These are phyloP conservation scores for Asterella californica DNA, from an alignment of 225 moss, liverwort and hornwort species.

Conservation along the genomic window DNA sequence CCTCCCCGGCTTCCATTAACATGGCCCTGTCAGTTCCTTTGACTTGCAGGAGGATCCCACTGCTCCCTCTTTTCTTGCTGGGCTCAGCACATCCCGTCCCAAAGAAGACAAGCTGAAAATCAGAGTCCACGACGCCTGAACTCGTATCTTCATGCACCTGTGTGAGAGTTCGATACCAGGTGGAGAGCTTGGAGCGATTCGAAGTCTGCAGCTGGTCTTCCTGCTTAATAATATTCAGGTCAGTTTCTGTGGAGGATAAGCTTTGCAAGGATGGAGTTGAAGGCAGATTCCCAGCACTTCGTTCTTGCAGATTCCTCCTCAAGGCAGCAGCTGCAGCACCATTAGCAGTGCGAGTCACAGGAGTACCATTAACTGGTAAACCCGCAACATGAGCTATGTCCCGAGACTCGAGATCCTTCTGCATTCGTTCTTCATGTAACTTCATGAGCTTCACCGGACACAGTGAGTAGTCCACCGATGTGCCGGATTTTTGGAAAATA, in stretches of 20 bases:
- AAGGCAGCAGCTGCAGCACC: slow-evolving; percentile 30
- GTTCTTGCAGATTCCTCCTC: slow-evolving; percentile 32
- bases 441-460: slow-evolving; percentile 7
- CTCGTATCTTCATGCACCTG: not conserved
- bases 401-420: not conserved
- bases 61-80: slow-evolving; percentile 62
- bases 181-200: not conserved
- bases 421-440: slow-evolving; percentile 9
- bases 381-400: not conserved
- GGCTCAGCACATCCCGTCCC: slow-evolving; percentile 67
- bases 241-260: not conserved
- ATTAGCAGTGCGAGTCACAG: slow-evolving; percentile 17
- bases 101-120: slow-evolving; percentile 50
- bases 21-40: slow-evolving; percentile 37
- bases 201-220: not conserved
- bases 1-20: slow-evolving; percentile 61
- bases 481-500: slow-evolving; percentile 8
- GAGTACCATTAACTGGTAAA: too few species aligned
- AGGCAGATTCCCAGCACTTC: not conserved
- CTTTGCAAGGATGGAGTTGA: not conserved
- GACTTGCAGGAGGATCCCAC: slow-evolving; percentile 55
- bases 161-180: not conserved
- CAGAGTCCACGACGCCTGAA: slow-evolving; percentile 18
- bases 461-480: slow-evolving; percentile 8
- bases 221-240: not conserved